Conservation (phyloP, 1,284 basidiomycete species). For the Fistulina hepatica region DNA sequence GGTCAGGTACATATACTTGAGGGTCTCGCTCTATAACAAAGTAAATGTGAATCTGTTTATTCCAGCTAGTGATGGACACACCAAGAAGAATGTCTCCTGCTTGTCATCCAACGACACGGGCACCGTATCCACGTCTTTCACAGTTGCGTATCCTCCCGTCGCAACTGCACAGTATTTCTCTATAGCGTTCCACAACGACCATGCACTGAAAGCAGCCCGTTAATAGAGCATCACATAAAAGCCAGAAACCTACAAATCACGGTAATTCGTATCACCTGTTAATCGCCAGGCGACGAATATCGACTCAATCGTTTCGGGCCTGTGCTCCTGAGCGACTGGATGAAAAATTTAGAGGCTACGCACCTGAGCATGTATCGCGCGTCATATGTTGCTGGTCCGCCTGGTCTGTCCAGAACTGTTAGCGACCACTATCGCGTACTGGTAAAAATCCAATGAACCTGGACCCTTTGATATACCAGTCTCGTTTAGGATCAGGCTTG, state of each 20-base stretch:
- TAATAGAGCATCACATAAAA: no score
- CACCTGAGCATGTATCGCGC: conserved; percentile 84
- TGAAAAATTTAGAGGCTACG: conserved; percentile 22
- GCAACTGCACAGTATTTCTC: no score
- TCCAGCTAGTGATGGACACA: conserved; percentile 24
- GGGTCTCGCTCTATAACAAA: conserved; percentile 63
- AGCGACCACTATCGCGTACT: not conserved
- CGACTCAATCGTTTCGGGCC: conserved; percentile 92
- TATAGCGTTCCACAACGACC: no score
- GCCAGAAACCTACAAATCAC: no score
- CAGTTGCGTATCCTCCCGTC: conserved; percentile 84
- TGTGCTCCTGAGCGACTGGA: no score
- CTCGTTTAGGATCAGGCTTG: conserved; percentile 32
- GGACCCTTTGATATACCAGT: conserved; percentile 86
- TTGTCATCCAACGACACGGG: conserved; percentile 68
- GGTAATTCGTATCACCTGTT: conserved; percentile 76
- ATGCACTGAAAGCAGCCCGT: no score
- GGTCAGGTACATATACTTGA: conserved; percentile 90
- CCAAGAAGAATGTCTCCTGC: conserved; percentile 94
- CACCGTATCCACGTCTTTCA: conserved; percentile 74
- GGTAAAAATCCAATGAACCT: conserved; percentile 28
- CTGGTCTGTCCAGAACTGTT: conserved; percentile 28
- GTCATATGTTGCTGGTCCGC: conserved; percentile 52
- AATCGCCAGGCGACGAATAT: conserved; percentile 82
- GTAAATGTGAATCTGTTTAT: conserved; percentile 5